Conservation (phyloP, 805 yeast species). For the Candida chilensis region DNA sequence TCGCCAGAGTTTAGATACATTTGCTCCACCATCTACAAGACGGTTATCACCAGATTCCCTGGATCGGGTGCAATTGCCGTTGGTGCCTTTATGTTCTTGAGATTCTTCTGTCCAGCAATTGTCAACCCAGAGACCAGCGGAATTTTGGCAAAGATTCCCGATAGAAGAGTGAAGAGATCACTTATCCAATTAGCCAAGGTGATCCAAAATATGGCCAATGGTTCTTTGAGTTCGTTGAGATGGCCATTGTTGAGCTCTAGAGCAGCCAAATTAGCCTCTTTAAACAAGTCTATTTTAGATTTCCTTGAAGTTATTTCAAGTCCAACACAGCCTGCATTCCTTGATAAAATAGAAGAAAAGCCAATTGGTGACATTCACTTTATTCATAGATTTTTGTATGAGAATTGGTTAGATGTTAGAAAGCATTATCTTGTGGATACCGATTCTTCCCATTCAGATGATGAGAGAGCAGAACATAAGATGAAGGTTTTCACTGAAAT, state of each 20-base stretch:
- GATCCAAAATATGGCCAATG: conserved; percentile 82
- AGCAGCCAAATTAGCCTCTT: conserved; percentile 28
- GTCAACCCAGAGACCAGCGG: conserved; percentile 68
- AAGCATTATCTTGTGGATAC: conserved; percentile 1
- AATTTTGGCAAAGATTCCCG: conserved; percentile 7
- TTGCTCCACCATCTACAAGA: conserved; percentile 52
- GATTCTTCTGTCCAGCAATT: conserved; percentile 82
- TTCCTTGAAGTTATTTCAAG: conserved; percentile 19
- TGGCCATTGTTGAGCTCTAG: conserved; percentile 45
- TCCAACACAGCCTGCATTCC: conserved; percentile 10
- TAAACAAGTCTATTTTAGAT: conserved; percentile 15
- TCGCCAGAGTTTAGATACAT: conserved; percentile 70
- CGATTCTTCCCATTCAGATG: conserved; percentile 4
- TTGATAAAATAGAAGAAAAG: conserved; percentile 6
- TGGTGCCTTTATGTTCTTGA: conserved; percentile 78
- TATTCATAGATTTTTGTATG: conserved; percentile 40
- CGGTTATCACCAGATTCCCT: conserved; percentile 55
- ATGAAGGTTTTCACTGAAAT: conserved; percentile 24
- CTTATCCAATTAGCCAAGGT: conserved; percentile 75
- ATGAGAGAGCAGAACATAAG: too few relatives aligned
- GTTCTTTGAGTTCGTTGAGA: conserved; percentile 55
- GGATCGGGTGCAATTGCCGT: conserved; percentile 62
- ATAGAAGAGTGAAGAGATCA: conserved; percentile 44
- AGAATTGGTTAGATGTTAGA: conserved; percentile 27
- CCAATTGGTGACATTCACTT: conserved; percentile 17